Evolutionary conservation across 768 basidiomycete species (phyloP), one percentile per base, ranked within the genome.

Genomic region (Leccinum uliginosum): DNA sequence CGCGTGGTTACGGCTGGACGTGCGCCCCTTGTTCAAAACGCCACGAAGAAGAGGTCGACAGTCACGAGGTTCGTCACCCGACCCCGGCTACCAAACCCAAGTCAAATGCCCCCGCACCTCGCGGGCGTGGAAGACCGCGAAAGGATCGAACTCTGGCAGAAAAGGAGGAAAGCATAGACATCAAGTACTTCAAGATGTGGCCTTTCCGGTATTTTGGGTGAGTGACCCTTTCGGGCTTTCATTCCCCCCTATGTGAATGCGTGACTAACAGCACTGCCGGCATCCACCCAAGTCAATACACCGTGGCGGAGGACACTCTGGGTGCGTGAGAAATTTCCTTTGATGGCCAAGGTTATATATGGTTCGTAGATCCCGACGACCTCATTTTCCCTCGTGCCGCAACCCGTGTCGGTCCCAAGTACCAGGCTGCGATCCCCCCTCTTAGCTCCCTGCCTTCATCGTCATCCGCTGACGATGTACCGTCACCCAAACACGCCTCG

Each of bases 121-220:
- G 86, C 53, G 87, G 87, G 21, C 80, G 87, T 58, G 89, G 89
- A 7, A 78, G 89, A 54, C 90, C 90, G 32, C 80, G 89, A 47
- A 91, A 92, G 67, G 89, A 91, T 65, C 80, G 82, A 59, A 71
- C 71, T 46, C 81, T 85, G 54, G 85, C 87, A 3, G 89, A 92
- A 65, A 83, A 82, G 63, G 89, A 90, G 70, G 88, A 89, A 72
- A 88, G 80, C 59, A 74, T 87, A 56, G 80, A 84, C 21, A 84
- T 91, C 58, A 92, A 89, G 66, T 87, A 91, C 72, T 93, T 83
- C 75, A 91, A 87, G 71, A 87, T 87, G 85, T 95, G 89, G 91
- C 91, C 86, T 4, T 97, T 95, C 75, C 81, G 97, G 55, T 99
- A 99, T 75, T 98, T 98, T 71, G 94, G 94, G 94, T 94, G 71